Evolutionary conservation across 257 asterid genomes (phyloP).

Genomic region (Lycium ferocissimum): DNA sequence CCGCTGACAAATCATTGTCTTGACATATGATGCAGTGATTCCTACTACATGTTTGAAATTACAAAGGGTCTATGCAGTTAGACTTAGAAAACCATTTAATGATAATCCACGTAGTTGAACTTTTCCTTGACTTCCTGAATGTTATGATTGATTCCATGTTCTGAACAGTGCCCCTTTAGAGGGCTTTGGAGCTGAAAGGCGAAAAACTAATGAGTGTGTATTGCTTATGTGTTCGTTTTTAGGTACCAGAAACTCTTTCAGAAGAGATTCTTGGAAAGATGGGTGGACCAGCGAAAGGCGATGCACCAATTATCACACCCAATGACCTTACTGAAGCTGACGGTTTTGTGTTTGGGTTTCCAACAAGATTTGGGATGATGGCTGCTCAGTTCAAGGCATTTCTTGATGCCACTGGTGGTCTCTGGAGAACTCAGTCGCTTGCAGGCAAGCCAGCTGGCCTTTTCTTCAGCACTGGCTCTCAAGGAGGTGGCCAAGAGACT

Average conservation of each 20-base stretch:
- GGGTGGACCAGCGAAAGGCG: constrained; percentile 66
- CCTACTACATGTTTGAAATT: not conserved
- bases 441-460: constrained; percentile 74
- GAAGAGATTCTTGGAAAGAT: constrained; percentile 59
- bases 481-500: constrained; percentile 78
- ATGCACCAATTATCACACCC: constrained; percentile 53
- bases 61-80: not conserved
- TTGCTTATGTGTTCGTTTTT: not conserved
- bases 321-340: constrained; percentile 59
- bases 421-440: constrained; percentile 56
- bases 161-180: not conserved
- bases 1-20: not conserved
- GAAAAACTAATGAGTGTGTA: not conserved
- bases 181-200: not conserved
- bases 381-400: constrained; percentile 69
- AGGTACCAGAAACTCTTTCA: constrained; percentile 69
- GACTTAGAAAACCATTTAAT: not conserved
- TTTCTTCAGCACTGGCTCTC: constrained; percentile 66
- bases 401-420: constrained; percentile 64
- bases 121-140: constrained; percentile 9
- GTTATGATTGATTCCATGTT: not conserved
- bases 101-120: not conserved
- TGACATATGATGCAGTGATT: not conserved
- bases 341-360: constrained; percentile 67
- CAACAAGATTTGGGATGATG: constrained; percentile 79